A percentile compares a stretch with the other conserved stretches of the same genome.
These are phyloP conservation scores for Carex myosuroides DNA, from an alignment of 176 grass and related monocot genomes.

Conservation along the genomic window DNA sequence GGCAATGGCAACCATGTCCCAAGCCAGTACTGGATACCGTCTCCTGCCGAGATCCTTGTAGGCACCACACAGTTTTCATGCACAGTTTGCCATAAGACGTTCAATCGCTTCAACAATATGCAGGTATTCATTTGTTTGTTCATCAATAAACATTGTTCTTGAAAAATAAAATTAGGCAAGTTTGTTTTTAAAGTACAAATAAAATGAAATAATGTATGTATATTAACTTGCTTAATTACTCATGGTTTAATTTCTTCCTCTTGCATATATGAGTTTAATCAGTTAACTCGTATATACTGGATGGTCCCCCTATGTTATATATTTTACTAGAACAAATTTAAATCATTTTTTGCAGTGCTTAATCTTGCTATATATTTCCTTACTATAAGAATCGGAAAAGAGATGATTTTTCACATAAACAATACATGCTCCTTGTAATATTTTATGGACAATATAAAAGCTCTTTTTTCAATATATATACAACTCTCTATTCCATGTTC, in stretches of 20 bases:
- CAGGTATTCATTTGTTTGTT: conserved; percentile 37
- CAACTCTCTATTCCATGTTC: not conserved
- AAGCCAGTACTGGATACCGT: conserved; percentile 86
- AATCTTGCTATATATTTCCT: not conserved
- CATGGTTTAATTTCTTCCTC: not conserved
- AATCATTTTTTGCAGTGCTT: not conserved
- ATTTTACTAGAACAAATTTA: not conserved
- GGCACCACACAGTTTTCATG: conserved; percentile 82
- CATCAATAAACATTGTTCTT: not conserved
- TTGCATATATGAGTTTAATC: not conserved
- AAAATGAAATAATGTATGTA: not conserved
- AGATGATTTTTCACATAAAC: not conserved
- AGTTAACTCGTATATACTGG: not conserved
- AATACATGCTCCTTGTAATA: not conserved
- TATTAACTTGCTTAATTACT: not conserved
- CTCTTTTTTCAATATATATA: not conserved
- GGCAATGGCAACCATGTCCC: not conserved
- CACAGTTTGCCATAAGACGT: conserved; percentile 82
- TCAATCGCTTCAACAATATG: conserved; percentile 98
- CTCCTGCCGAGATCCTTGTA: conserved; percentile 81
- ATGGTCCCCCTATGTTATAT: not conserved
- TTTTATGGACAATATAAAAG: not conserved
- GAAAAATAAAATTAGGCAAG: not conserved
- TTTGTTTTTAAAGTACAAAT: no score
- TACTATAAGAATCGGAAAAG: not conserved